Evolutionary conservation across 176 grass and related monocot genomes (phyloP).

Genomic region (Cenchrus americanus): DNA sequence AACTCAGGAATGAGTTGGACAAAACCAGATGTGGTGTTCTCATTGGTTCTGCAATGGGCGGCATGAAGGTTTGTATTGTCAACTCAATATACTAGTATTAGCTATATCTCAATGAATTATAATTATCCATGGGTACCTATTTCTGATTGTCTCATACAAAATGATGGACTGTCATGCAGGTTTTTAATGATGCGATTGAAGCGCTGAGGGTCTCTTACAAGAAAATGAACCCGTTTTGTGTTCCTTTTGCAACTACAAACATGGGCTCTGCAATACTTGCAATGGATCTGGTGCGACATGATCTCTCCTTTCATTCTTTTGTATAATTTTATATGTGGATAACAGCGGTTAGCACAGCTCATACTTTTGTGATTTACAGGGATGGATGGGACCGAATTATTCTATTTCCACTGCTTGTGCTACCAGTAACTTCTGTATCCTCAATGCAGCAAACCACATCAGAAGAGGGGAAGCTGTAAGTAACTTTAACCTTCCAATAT

Average conservation of each 20-base stretch:
- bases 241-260: slow-evolving; percentile 98
- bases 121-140: slow-evolving; percentile 13
- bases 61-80: slow-evolving; percentile 75
- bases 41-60: slow-evolving; percentile 98
- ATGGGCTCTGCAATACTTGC: slow-evolving; percentile 99
- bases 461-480: slow-evolving; percentile 92
- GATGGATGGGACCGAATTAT: slow-evolving; percentile 99
- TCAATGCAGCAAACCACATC: slow-evolving; percentile 98
- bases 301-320: slow-evolving; percentile 27
- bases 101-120: slow-evolving; percentile 13
- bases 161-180: slow-evolving; percentile 55
- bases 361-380: slow-evolving; percentile 53
- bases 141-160: slow-evolving; percentile 32
- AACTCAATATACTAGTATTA: slow-evolving; percentile 13
- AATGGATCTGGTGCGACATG: slow-evolving; percentile 88
- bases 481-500: slow-evolving; percentile 24
- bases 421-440: slow-evolving; percentile 99
- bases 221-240: slow-evolving; percentile 99
- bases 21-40: slow-evolving; percentile 96
- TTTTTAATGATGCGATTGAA: slow-evolving; percentile 98
- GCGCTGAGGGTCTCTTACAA: slow-evolving; percentile 96
- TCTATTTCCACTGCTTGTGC: slow-evolving; percentile 99
- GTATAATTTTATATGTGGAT: background rate
- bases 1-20: slow-evolving; percentile 77
- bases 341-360: background rate